Conservation (phyloP, 371 early-diverging fungal genomes). For the Syncephalis plumigaleata region DNA sequence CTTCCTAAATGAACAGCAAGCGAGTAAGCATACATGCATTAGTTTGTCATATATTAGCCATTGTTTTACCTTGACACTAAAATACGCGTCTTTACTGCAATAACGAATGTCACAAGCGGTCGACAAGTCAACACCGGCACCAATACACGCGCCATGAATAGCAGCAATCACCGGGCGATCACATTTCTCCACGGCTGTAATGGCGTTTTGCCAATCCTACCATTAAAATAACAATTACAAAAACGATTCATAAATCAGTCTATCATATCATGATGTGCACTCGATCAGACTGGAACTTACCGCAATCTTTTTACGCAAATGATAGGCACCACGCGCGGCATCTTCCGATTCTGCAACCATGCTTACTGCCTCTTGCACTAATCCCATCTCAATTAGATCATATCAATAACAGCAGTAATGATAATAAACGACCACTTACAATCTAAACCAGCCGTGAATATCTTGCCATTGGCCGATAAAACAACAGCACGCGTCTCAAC, state of each 20-base stretch:
- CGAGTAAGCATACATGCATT: not conserved
- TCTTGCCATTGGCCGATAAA: constrained; percentile 46
- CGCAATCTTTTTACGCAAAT: constrained; percentile 22
- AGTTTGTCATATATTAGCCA: not conserved
- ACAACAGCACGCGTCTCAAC: constrained; percentile 50
- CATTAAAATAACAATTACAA: not conserved
- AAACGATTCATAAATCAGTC: not conserved
- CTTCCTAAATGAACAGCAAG: constrained; percentile 30
- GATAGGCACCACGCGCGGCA: constrained; percentile 25
- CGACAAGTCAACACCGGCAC: constrained; percentile 76
- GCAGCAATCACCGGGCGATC: constrained; percentile 77
- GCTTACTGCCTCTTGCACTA: not conserved
- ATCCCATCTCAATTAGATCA: not conserved
- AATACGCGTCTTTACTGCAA: constrained; percentile 57
- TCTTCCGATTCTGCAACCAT: constrained; percentile 10
- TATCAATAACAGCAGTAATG: not conserved
- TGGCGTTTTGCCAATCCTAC: constrained; percentile 38
- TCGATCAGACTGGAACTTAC: constrained; percentile 1
- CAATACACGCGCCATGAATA: constrained; percentile 77
- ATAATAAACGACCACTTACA: constrained; percentile 21
- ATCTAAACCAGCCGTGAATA: constrained; percentile 86
- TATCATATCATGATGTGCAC: not conserved
- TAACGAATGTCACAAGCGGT: constrained; percentile 87
- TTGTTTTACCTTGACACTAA: constrained; percentile 52
- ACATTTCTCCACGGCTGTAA: constrained; percentile 67